These are phyloP conservation scores for Chlorella sorokiniana DNA, from an alignment of 139 green algal genomes.

Conservation along the genomic window DNA sequence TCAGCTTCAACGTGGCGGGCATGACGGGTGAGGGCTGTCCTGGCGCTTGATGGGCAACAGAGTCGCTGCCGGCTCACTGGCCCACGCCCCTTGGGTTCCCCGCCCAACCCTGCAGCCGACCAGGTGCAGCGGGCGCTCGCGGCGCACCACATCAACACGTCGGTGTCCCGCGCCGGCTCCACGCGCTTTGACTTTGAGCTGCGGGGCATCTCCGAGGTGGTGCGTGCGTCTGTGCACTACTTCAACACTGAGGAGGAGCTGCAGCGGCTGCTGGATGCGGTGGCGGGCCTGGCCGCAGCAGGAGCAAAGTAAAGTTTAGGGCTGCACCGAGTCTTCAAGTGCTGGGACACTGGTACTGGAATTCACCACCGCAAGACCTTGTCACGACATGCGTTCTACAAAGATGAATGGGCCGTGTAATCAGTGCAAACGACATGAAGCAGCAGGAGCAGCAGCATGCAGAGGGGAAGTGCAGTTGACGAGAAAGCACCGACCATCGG, in stretches of 20 bases:
- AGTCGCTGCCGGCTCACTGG: neutral
- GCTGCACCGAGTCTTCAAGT: too few species aligned
- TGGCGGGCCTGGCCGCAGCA: constrained; percentile 17
- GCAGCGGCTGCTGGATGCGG: constrained; percentile 38
- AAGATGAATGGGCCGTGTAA: too few species aligned
- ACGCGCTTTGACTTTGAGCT: constrained; percentile 62
- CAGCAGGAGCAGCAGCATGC: too few species aligned
- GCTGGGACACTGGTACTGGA: too few species aligned
- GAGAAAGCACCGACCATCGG: too few species aligned
- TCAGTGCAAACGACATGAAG: too few species aligned
- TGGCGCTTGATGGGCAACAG: neutral
- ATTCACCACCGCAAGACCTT: too few species aligned
- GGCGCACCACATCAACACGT: constrained; percentile 50
- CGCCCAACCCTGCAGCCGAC: constrained; percentile 8
- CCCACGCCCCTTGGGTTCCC: neutral
- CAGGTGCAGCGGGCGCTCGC: constrained; percentile 28
- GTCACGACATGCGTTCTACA: too few species aligned
- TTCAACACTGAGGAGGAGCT: constrained; percentile 71
- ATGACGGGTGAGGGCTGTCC: neutral
- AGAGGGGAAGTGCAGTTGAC: too few species aligned
- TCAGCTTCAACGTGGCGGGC: constrained; percentile 58
- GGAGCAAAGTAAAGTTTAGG: neutral
- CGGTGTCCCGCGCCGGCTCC: constrained; percentile 47
- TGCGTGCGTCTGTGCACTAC: constrained; percentile 70
- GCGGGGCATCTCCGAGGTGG: constrained; percentile 43